Evolutionary conservation across 345 rosid species (phyloP).

Genomic region (Heritiera littoralis): DNA sequence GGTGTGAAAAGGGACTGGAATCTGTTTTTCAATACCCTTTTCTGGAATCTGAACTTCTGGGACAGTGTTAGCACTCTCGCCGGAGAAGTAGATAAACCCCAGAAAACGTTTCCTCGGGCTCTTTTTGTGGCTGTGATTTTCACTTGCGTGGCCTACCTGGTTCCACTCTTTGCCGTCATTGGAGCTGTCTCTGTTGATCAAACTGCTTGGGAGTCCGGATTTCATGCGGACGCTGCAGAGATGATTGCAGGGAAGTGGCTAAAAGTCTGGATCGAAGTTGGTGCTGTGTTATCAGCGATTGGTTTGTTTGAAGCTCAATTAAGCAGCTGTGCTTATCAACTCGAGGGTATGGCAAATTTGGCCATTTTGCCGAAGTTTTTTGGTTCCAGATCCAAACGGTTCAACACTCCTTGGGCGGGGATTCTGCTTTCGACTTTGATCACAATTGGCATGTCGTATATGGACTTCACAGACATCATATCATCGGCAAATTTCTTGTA

Average conservation of each 20-base stretch:
- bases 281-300: slow-evolving; percentile 48
- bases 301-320: slow-evolving; percentile 67
- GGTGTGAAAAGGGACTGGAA: slow-evolving; percentile 71
- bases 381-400: slow-evolving; percentile 54
- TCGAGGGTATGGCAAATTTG: slow-evolving; percentile 77
- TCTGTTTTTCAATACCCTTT: slow-evolving; percentile 80
- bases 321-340: slow-evolving; percentile 64
- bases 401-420: slow-evolving; percentile 81
- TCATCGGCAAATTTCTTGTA: slow-evolving; percentile 71
- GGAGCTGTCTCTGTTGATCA: slow-evolving; percentile 54
- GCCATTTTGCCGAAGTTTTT: slow-evolving; percentile 61
- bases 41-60: slow-evolving; percentile 96
- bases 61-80: slow-evolving; percentile 87
- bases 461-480: slow-evolving; percentile 57
- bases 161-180: slow-evolving; percentile 75
- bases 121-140: slow-evolving; percentile 63
- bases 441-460: slow-evolving; percentile 50
- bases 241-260: slow-evolving; percentile 68
- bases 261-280: slow-evolving; percentile 62
- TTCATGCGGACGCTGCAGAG: slow-evolving; percentile 64
- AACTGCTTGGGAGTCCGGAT: slow-evolving; percentile 53
- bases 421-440: slow-evolving; percentile 53
- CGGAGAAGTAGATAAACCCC: slow-evolving; percentile 77
- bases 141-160: slow-evolving; percentile 76
- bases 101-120: slow-evolving; percentile 67